phyloP scores from a whole-genome alignment of 179 eudicot genomes.

The Patellifolia procumbens region DNA sequence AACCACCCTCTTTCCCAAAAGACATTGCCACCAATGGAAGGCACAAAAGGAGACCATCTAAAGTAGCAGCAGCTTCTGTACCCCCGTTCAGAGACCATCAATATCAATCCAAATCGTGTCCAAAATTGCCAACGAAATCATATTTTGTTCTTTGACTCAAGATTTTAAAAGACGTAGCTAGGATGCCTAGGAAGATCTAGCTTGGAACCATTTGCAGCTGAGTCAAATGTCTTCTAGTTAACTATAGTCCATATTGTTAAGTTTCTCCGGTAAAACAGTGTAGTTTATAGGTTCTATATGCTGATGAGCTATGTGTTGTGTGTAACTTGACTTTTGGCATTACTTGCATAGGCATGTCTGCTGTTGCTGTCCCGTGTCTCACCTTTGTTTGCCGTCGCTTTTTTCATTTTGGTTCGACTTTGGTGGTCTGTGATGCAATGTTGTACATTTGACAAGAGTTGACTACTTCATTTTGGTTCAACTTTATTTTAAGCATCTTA shows the following conservation, averaged over 20 bases:
- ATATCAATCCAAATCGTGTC: too few relatives aligned
- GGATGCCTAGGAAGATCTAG: too few relatives aligned
- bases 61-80: too few relatives aligned
- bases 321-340: neutral
- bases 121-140: too few relatives aligned
- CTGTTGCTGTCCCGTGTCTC: neutral
- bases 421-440: neutral
- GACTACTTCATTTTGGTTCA: neutral
- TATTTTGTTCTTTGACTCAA: too few relatives aligned
- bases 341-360: neutral
- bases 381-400: neutral
- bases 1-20: too few relatives aligned
- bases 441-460: neutral
- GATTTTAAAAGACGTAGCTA: neutral
- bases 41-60: too few relatives aligned
- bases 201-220: neutral
- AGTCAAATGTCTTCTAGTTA: neutral
- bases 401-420: neutral
- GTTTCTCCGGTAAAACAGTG: neutral
- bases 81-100: too few relatives aligned
- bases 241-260: neutral
- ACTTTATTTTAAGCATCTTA: too few relatives aligned
- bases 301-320: neutral
- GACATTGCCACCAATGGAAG: too few relatives aligned
- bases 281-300: neutral